Base-by-base conservation (phyloP, 371 early-diverging fungal species). In the Mortierella sp. region DNA sequence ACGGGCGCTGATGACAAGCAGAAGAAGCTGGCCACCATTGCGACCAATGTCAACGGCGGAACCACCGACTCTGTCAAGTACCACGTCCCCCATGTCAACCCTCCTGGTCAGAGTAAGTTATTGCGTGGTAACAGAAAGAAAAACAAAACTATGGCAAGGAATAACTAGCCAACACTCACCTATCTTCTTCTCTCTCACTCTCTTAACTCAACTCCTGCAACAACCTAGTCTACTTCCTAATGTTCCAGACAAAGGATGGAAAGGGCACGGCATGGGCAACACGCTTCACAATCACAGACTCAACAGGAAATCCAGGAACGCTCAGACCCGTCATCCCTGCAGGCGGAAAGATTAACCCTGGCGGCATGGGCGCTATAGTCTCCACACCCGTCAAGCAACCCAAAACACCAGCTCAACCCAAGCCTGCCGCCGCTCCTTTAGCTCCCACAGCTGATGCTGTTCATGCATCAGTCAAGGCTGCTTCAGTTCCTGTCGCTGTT, bases 61-160 rank as follows among this genome's bases (percentile, higher is more conserved):
- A n/a, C 48, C 9, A 73, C 54, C 21, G 71, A 46, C 16, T 74
- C 59, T 14, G 59, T 81, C 72, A 78, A 71, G 34, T 86, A 86
- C 59, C 59, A 61, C 8, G 86, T 86, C 19, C 82, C 81, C 0
- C 43, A 79, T 69, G 86, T 81, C 24, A 69, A 64, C 6, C 82
- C 86, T 50, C 82, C 86, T 74, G 82, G 86, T 6, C 75, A 79
- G 48, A 86, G 86, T 86, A 81, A 43, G 79, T 51, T 10, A n/a
- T 54, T 54, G n/a, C 16, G 5, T 54, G n/a, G 16, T 50, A 48
- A 1, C 14, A 13, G 11, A 48, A 48, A 14, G 50, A 14, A 50
- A 16, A 14, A 3, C 6, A 40, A 50, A 50, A 50, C 48, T 3
- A 14, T 11, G 16, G 50, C 16, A 16, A 54, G 43, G 6, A 54